These are phyloP conservation scores for Cardiospermum halicacabum DNA, from an alignment of 345 rosid species.

Conservation along the genomic window DNA sequence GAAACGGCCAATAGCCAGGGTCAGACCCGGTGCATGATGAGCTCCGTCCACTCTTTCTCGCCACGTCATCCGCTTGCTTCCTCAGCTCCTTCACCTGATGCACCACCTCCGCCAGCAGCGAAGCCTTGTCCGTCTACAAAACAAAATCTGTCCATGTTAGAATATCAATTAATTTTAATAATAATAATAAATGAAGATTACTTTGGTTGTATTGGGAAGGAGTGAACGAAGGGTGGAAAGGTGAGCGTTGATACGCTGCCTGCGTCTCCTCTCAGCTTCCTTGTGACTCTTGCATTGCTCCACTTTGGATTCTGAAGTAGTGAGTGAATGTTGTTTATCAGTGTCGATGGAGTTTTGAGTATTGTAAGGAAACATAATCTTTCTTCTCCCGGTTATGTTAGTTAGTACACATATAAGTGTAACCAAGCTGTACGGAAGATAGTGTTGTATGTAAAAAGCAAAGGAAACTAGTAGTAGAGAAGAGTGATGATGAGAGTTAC, in stretches of 20 bases:
- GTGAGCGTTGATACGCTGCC: conserved; percentile 58
- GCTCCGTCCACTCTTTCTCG: conserved; percentile 6
- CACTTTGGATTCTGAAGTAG: conserved; percentile 15
- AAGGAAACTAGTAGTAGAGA: too few relatives aligned
- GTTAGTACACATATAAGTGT: too few relatives aligned
- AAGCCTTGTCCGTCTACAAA: conserved; percentile 80
- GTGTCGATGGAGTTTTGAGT: conserved; percentile 12
- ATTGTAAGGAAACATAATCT: conserved; percentile 29
- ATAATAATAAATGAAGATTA: neutral
- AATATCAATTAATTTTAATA: too few relatives aligned
- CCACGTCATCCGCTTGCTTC: conserved; percentile 39
- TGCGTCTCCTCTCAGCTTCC: conserved; percentile 56
- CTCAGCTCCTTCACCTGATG: conserved; percentile 54
- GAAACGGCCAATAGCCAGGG: conserved; percentile 24
- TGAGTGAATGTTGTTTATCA: conserved; percentile 23
- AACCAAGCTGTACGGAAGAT: too few relatives aligned
- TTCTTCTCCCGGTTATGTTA: too few relatives aligned
- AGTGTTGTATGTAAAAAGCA: too few relatives aligned
- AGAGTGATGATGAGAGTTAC: too few relatives aligned
- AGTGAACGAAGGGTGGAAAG: conserved; percentile 58
- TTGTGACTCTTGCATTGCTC: conserved; percentile 45
- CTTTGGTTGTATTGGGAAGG: conserved; percentile 47
- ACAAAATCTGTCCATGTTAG: too few relatives aligned
- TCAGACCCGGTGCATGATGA: conserved; percentile 18
- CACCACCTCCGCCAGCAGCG: conserved; percentile 81